Percentiles rank a stretch among this genome's conserved stretches.
Conservation (phyloP, 352 stramenopile genomes). For the Globisporangium paroecandrum region DNA sequence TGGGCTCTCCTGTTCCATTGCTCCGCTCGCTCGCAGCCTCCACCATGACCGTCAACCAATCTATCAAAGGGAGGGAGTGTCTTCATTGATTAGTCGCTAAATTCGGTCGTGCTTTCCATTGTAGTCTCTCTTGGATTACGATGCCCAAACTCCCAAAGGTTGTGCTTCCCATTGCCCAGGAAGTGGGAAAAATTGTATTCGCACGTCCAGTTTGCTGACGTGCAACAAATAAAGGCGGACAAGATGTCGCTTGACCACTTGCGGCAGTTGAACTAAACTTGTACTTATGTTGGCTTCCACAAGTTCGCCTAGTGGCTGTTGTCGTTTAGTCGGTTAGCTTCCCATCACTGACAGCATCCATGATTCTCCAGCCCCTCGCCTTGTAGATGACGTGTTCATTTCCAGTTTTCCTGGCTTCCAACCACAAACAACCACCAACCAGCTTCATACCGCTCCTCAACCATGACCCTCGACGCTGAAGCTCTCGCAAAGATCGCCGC, state of each 20-base stretch:
- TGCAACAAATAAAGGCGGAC: too few species aligned
- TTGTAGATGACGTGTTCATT: background rate
- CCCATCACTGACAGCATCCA: background rate
- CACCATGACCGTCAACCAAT: background rate
- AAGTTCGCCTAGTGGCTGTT: background rate
- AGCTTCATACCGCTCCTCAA: background rate
- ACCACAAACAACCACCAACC: background rate
- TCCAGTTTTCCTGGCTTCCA: background rate
- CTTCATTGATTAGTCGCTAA: too few species aligned
- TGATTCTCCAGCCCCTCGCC: background rate
- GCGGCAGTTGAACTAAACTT: too few species aligned
- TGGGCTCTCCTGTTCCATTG: background rate
- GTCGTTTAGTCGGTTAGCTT: background rate
- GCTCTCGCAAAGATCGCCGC: constrained; percentile 17
- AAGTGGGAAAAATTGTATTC: too few species aligned
- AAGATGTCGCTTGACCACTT: too few species aligned
- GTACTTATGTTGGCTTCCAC: too few species aligned
- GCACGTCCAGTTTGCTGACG: too few species aligned
- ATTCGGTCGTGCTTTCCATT: too few species aligned
- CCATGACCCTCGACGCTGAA: constrained; percentile 10
- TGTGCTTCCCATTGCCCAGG: too few species aligned
- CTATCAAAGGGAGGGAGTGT: too few species aligned
- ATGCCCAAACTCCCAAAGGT: too few species aligned
- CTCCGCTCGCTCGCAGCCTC: background rate
- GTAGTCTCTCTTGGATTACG: too few species aligned